Base-by-base conservation (phyloP, 2,329 filamentous ascomycete species). In the Fusarium dlaminii region DNA sequence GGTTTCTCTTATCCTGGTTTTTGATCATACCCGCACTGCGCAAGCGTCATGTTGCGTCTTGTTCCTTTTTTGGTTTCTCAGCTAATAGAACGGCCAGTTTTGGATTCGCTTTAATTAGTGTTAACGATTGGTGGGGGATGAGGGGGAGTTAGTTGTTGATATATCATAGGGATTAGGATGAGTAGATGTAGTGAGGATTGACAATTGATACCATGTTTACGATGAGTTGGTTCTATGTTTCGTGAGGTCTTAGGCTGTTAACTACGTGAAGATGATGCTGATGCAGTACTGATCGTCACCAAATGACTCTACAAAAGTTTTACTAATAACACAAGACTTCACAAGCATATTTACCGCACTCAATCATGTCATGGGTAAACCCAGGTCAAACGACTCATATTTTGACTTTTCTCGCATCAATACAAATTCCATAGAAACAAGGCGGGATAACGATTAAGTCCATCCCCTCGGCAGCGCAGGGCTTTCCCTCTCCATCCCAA, bases 381-480 rank as follows among this genome's bases (percentile, higher is more conserved):
- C 71, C 67, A 71, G 66, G 61, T 74, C 70, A 66, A 66, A 74
- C 74, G 69, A 75, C 73, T 79, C 62, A 66, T 78, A 77, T 77
- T 69, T 68, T 74, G 69, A 66, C 66, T 59, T 68, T 77, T 76
- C 76, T 77, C 68, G 75, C 74, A 75, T 77, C 78, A 73, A 77
- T 74, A 66, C 59, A 70, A 70, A 70, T 59, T 46, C 46, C 36
- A 73, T 73, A 72, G 63, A 55, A 78, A 78, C 73, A 74, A 79
- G 84, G 88, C 86, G 89, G 92, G 91, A 92, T 89, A 92, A 95
- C 94, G 92, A 87, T 96, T 83, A 97, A 96, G 94, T 94, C 90
- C 90, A 92, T 87, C 91, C 93, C 90, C 89, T 90, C 90, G 88
- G 90, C 87, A 91, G 88, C 91, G 96, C 95, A 98, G 95, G 96